Conservation (phyloP, 768 basidiomycete species). For the Rhizopogon vinicolor region DNA sequence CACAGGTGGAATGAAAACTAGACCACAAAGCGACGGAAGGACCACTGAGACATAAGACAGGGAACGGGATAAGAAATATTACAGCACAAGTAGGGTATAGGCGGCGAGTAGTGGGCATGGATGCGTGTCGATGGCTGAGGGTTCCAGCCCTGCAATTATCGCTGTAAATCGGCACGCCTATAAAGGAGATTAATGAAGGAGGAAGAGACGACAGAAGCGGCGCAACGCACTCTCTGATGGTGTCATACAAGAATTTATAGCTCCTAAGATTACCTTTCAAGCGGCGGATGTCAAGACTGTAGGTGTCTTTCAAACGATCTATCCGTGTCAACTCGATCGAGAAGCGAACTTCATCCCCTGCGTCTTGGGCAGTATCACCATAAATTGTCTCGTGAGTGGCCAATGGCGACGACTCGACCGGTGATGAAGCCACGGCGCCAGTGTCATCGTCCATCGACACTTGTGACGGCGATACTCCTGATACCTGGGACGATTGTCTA, state of each 20-base stretch:
- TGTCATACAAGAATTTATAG: slow-evolving; percentile 91
- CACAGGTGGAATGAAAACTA: background rate
- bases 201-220: slow-evolving; percentile 2
- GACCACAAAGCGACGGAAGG: slow-evolving; percentile 1
- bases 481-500: slow-evolving; percentile 82
- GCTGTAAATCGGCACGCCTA: slow-evolving; percentile 34
- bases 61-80: slow-evolving; percentile 13
- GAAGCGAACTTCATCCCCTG: slow-evolving; percentile 95
- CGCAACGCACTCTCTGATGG: slow-evolving; percentile 70
- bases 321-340: slow-evolving; percentile 90
- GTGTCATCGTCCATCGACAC: slow-evolving; percentile 47
- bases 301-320: slow-evolving; percentile 86
- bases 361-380: slow-evolving; percentile 76
- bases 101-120: slow-evolving; percentile 2
- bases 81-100: slow-evolving; percentile 26
- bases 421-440: slow-evolving; percentile 15
- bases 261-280: slow-evolving; percentile 90
- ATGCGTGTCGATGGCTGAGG: slow-evolving; percentile 7
- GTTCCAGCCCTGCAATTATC: slow-evolving; percentile 26
- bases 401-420: slow-evolving; percentile 32
- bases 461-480: slow-evolving; percentile 30
- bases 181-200: slow-evolving; percentile 8
- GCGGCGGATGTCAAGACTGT: slow-evolving; percentile 87
- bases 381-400: slow-evolving; percentile 56
- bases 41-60: background rate